Evolutionary conservation across 345 rosid genomes (phyloP).

Genomic region (Lenwebbia sp.): DNA sequence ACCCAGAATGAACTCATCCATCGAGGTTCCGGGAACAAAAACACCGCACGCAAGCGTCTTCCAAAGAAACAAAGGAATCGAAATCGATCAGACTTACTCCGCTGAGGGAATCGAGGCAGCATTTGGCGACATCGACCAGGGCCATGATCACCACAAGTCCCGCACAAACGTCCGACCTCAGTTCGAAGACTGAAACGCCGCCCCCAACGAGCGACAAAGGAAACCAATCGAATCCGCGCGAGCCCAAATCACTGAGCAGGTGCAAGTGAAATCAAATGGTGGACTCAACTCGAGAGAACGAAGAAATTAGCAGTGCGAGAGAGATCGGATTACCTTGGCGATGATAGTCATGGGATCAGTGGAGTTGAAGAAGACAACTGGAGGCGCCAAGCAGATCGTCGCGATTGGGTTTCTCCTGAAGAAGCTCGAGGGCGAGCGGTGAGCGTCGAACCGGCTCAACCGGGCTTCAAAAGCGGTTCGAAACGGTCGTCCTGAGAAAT

Average conservation of each 20-base stretch:
- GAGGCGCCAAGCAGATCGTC: background rate
- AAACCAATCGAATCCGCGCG: background rate
- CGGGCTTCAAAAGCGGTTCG: background rate
- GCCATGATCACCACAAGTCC: background rate
- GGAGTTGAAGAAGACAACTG: background rate
- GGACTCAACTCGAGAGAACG: background rate
- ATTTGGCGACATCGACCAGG: constrained; percentile 55
- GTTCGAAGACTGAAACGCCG: background rate
- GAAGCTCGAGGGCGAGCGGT: background rate
- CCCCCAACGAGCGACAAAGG: background rate
- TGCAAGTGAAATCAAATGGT: background rate
- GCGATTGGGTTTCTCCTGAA: background rate
- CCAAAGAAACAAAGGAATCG: background rate
- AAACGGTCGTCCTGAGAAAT: background rate
- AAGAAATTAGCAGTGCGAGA: background rate
- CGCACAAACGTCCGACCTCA: background rate
- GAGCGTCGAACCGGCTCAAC: background rate
- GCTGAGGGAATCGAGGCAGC: constrained; percentile 67
- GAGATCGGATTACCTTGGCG: background rate
- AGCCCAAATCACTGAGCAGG: background rate
- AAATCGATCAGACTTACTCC: constrained; percentile 35
- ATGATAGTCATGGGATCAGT: background rate
- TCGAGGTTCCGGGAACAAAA: background rate
- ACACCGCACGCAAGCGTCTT: background rate
- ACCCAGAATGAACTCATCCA: background rate